phyloP scores from a whole-genome alignment of 805 yeast species.

The Lachancea kluyveri region DNA sequence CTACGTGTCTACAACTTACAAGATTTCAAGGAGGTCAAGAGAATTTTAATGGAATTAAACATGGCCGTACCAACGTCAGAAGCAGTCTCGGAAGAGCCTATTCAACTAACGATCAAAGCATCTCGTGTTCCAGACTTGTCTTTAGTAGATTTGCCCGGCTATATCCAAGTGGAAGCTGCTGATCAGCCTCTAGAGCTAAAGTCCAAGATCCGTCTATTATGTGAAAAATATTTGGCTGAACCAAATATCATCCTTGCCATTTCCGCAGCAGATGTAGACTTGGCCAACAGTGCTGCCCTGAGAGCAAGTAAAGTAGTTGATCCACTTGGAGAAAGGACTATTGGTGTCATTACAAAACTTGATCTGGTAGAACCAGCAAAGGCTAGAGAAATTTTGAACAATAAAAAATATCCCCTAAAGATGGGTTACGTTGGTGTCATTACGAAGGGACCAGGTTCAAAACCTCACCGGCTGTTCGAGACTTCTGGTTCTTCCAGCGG shows the following conservation, averaged over 20 bases:
- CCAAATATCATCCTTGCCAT: constrained; percentile 96
- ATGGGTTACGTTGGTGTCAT: constrained; percentile 99
- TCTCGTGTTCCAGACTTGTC: constrained; percentile 90
- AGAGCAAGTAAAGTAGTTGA: constrained; percentile 86
- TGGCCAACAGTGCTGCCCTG: constrained; percentile 92
- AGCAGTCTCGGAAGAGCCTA: constrained; percentile 89
- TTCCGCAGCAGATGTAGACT: constrained; percentile 95
- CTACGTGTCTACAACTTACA: constrained; percentile 74
- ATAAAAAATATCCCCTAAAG: constrained; percentile 78
- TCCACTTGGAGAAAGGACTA: constrained; percentile 91
- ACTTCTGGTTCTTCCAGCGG: constrained; percentile 18
- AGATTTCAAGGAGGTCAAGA: constrained; percentile 84
- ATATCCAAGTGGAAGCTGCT: constrained; percentile 93
- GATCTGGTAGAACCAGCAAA: constrained; percentile 77
- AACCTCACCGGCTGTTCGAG: constrained; percentile 6
- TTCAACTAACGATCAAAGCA: constrained; percentile 84
- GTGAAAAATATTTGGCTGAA: constrained; percentile 78
- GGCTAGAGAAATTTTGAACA: constrained; percentile 64
- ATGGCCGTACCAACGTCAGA: constrained; percentile 85
- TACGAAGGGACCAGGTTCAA: constrained; percentile 58
- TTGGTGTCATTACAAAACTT: constrained; percentile 92
- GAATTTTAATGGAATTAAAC: constrained; percentile 79
- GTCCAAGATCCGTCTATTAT: constrained; percentile 67
- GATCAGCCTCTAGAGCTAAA: constrained; percentile 89
- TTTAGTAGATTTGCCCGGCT: constrained; percentile 93